Evolutionary conservation across 2,329 filamentous ascomycete genomes (phyloP), one percentile per base, ranked within the genome.

Genomic region (Akanthomyces lecanii): DNA sequence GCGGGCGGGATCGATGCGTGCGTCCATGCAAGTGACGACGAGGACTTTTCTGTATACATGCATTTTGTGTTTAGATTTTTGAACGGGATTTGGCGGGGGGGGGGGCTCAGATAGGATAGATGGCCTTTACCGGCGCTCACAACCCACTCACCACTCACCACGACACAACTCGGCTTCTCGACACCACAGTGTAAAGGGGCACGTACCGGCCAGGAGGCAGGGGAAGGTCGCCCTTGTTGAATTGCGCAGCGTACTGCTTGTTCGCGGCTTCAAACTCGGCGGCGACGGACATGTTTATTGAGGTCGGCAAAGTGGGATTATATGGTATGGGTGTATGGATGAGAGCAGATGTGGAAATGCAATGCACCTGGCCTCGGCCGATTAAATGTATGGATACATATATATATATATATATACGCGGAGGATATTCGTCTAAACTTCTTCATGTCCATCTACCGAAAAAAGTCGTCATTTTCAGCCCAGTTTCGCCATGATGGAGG

Each of bases 11-110:
- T 94, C 82, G 68, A 87, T 78, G 58, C 90, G 85, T 5, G 91
- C 89, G 70, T 95, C 90, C 90, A 95, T 95, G 75, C 91, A 95
- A 0, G 89, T 90, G 51, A 94, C 82, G 33, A 74, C 67, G 5
- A 69, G 67, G 7, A 76, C 71, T 50, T 76, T 76, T 60, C 74
- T 76, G 54, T 18, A 42, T 36, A 28, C 3, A 36, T 51, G 5
- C 8, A 30, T 42, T 10, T 36, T 11, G 7, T 12, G 14, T 21
- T 38, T n/a, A 25, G 10, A 30, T 57, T 36, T 36, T 8, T 36
- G 6, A 6, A 30, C 28, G 28, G 6, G 28, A 6, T 30, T 30
- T 30, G 21, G 21, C 21, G 21, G 21, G 21, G 21, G 21, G 21
- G 21, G 21, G 21, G 21, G 21, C 21, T 21, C 21, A 21, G 21